These are phyloP conservation scores for Pseudopyrenochaeta lycopersici DNA, from an alignment of 2,329 filamentous ascomycete species.

Conservation along the genomic window DNA sequence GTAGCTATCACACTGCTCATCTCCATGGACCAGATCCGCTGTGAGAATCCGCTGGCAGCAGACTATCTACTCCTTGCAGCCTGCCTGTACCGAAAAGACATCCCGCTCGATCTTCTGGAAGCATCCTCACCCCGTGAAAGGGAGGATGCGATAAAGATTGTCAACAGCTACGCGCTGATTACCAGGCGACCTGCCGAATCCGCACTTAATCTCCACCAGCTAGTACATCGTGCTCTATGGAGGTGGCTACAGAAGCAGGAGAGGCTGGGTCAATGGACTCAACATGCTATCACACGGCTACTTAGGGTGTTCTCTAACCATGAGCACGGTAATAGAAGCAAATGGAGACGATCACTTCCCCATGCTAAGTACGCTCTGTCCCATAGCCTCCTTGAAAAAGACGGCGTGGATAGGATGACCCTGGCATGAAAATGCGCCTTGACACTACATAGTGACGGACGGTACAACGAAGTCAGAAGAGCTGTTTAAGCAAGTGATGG, in stretches of 20 bases:
- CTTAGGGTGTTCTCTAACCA: constrained; percentile 22
- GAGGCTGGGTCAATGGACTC: constrained; percentile 8
- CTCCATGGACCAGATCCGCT: constrained; percentile 47
- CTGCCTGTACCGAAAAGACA: constrained; percentile 41
- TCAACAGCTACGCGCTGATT: constrained; percentile 17
- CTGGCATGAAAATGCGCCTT: constrained; percentile 19
- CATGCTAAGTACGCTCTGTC: constrained; percentile 24
- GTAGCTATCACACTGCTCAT: constrained; percentile 53
- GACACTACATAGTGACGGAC: constrained; percentile 16
- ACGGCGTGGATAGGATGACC: constrained; percentile 6
- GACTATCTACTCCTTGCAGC: constrained; percentile 52
- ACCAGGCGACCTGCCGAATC: constrained; percentile 14
- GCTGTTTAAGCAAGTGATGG: constrained; percentile 19
- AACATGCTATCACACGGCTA: constrained; percentile 15
- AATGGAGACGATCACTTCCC: constrained; percentile 27
- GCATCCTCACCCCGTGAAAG: constrained; percentile 12
- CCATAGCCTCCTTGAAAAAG: constrained; percentile 5
- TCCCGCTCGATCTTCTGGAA: constrained; percentile 25
- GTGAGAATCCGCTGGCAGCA: constrained; percentile 41
- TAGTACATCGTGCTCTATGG: constrained; percentile 19
- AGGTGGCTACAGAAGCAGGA: constrained; percentile 12
- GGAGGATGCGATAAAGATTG: constrained; percentile 23
- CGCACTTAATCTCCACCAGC: constrained; percentile 17
- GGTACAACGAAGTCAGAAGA: constrained; percentile 21
- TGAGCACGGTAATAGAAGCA: constrained; percentile 25